Percentiles rank a stretch among this genome's conserved stretches.
Evolutionary conservation across 2,329 filamentous ascomycete species (phyloP).

Genomic region (Pseudogymnoascus sp.): DNA sequence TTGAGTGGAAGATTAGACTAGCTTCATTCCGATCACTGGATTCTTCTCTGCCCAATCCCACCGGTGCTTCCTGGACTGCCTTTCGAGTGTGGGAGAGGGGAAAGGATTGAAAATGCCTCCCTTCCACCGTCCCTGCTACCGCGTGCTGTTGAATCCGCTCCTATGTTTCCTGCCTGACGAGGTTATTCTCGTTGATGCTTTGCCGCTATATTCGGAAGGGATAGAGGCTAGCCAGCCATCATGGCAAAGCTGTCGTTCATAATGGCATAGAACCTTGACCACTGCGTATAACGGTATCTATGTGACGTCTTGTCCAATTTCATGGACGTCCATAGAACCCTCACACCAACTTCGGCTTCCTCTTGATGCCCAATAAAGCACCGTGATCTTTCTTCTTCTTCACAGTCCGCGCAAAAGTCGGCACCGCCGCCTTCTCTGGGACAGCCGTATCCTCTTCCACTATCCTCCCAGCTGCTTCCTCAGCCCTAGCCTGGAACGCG

Average conservation of each 20-base stretch:
- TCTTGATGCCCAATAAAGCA: slow-evolving; percentile 78
- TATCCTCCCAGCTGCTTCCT: slow-evolving; percentile 30
- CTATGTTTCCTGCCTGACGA: background rate
- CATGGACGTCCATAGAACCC: background rate
- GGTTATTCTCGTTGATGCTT: background rate
- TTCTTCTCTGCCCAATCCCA: background rate
- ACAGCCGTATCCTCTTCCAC: slow-evolving; percentile 28
- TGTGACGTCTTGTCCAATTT: background rate
- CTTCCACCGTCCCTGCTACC: too few relatives aligned
- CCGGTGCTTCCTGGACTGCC: background rate
- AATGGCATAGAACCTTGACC: background rate
- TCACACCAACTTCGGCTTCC: slow-evolving; percentile 59
- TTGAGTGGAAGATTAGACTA: background rate
- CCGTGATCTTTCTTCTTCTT: slow-evolving; percentile 85
- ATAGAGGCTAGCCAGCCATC: background rate
- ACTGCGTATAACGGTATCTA: background rate
- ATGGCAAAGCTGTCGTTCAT: background rate
- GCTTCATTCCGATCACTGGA: background rate
- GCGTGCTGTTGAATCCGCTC: background rate
- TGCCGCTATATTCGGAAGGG: background rate
- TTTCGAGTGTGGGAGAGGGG: background rate
- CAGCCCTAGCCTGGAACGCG: slow-evolving; percentile 55
- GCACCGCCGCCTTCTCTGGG: slow-evolving; percentile 23
- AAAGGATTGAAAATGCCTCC: background rate
- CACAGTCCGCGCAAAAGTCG: slow-evolving; percentile 60